These are phyloP conservation scores for Calonectria montana DNA, from an alignment of 2,329 filamentous ascomycete species.

Conservation along the genomic window DNA sequence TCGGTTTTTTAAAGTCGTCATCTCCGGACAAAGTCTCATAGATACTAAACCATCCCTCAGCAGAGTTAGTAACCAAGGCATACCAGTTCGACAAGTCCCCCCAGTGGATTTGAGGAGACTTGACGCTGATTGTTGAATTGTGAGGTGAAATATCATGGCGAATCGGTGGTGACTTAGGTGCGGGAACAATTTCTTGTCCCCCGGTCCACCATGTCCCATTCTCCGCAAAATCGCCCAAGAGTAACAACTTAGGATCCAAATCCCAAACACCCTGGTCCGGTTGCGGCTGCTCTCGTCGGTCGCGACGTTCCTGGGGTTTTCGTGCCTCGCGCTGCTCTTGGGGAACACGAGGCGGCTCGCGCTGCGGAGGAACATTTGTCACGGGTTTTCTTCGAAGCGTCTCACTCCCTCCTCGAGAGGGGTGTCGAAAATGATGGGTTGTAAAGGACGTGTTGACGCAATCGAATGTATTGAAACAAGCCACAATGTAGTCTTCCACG, in stretches of 20 bases:
- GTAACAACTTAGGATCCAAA: constrained; percentile 79
- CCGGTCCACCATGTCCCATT: constrained; percentile 88
- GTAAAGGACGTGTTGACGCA: constrained; percentile 83
- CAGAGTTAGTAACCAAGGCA: constrained; percentile 73
- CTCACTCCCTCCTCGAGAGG: constrained; percentile 36
- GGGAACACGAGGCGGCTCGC: constrained; percentile 48
- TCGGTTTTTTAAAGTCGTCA: constrained; percentile 44
- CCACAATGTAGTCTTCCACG: constrained; percentile 81
- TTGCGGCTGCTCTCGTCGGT: constrained; percentile 30
- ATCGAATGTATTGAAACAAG: constrained; percentile 75
- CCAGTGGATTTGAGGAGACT: constrained; percentile 81
- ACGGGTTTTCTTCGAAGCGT: constrained; percentile 41
- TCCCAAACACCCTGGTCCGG: constrained; percentile 52
- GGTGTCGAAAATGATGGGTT: constrained; percentile 54
- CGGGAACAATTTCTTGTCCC: constrained; percentile 50
- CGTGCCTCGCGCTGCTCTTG: constrained; percentile 47
- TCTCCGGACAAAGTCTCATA: constrained; percentile 62
- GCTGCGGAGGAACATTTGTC: constrained; percentile 30
- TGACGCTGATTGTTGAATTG: constrained; percentile 32
- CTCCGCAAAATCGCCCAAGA: constrained; percentile 81
- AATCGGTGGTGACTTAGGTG: constrained; percentile 30
- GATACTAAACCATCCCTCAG: constrained; percentile 71
- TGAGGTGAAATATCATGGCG: constrained; percentile 32
- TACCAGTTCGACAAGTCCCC: constrained; percentile 79
- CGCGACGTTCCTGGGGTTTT: constrained; percentile 47